Conservation (phyloP, 1,139 yeast genomes). For the Candida buenavistaensis region DNA sequence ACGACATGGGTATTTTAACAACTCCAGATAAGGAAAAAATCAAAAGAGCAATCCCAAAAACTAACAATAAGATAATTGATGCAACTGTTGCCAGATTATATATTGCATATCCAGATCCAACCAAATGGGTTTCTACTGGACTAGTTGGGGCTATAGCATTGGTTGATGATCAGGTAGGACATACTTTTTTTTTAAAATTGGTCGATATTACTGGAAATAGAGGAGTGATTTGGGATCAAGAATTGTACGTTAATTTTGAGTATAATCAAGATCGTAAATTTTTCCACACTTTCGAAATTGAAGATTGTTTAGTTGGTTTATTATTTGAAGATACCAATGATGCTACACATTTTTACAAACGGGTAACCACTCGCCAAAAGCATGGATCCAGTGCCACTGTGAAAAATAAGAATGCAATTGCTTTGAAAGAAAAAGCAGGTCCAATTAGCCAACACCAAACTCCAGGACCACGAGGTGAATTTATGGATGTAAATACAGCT, state of each 20-base stretch:
- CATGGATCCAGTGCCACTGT: constrained; percentile 85
- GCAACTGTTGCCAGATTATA: constrained; percentile 89
- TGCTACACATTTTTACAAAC: constrained; percentile 79
- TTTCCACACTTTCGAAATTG: constrained; percentile 92
- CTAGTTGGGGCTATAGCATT: constrained; percentile 82
- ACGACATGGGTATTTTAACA: constrained; percentile 54
- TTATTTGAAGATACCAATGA: constrained; percentile 87
- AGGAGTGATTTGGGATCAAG: constrained; percentile 97
- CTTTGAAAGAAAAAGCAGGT: constrained; percentile 56
- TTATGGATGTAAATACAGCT: constrained; percentile 45
- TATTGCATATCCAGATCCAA: constrained; percentile 83
- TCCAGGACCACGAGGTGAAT: constrained; percentile 78
- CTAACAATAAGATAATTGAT: constrained; percentile 82
- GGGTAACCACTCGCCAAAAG: constrained; percentile 74
- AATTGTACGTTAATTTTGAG: constrained; percentile 80
- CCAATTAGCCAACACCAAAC: constrained; percentile 27
- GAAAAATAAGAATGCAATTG: constrained; percentile 84
- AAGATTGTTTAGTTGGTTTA: constrained; percentile 86
- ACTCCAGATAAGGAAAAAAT: constrained; percentile 81
- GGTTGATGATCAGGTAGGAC: constrained; percentile 92
- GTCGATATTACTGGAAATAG: constrained; percentile 80
- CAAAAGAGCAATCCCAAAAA: constrained; percentile 85
- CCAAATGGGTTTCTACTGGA: constrained; percentile 86
- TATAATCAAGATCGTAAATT: constrained; percentile 92
- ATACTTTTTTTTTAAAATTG: constrained; percentile 84